These are phyloP conservation scores for Neoconidiobolus thromboides DNA, from an alignment of 371 early-diverging fungal genomes.

Conservation along the genomic window DNA sequence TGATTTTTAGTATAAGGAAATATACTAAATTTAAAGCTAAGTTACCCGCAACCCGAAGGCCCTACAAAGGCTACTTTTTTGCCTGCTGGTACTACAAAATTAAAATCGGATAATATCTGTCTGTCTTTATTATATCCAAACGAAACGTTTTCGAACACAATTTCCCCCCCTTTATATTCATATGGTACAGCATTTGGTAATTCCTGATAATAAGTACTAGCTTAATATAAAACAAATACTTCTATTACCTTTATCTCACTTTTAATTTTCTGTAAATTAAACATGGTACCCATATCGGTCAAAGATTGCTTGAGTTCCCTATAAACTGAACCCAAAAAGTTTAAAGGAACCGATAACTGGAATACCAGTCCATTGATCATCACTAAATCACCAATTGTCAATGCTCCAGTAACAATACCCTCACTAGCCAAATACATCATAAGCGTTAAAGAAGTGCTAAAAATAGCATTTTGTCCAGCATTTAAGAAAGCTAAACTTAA, in stretches of 20 bases:
- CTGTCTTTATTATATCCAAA: conserved; percentile 71
- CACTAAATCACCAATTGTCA: conserved; percentile 92
- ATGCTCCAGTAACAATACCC: conserved; percentile 57
- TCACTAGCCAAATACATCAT: conserved; percentile 89
- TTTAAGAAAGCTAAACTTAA: conserved; percentile 76
- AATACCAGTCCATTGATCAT: conserved; percentile 93
- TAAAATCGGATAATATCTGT: conserved; percentile 51
- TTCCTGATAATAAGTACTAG: conserved; percentile 14
- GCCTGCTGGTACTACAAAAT: conserved; percentile 72
- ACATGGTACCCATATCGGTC: conserved; percentile 91
- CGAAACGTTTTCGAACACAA: conserved; percentile 63
- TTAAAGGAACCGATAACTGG: conserved; percentile 80
- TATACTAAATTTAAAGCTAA: neutral
- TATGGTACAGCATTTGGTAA: conserved; percentile 31
- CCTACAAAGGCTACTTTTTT: conserved; percentile 87
- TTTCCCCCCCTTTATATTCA: conserved; percentile 35
- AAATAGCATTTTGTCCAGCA: conserved; percentile 84
- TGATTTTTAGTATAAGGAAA: neutral
- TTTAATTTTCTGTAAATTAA: conserved; percentile 49
- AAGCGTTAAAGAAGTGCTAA: conserved; percentile 62
- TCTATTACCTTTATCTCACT: conserved; percentile 17
- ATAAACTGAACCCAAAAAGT: conserved; percentile 94
- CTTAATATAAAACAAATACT: neutral
- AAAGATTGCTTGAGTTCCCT: conserved; percentile 82
- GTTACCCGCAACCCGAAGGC: conserved; percentile 77